Base-by-base conservation (phyloP, 345 rosid species). In the Excoecaria cochinchinensis region DNA sequence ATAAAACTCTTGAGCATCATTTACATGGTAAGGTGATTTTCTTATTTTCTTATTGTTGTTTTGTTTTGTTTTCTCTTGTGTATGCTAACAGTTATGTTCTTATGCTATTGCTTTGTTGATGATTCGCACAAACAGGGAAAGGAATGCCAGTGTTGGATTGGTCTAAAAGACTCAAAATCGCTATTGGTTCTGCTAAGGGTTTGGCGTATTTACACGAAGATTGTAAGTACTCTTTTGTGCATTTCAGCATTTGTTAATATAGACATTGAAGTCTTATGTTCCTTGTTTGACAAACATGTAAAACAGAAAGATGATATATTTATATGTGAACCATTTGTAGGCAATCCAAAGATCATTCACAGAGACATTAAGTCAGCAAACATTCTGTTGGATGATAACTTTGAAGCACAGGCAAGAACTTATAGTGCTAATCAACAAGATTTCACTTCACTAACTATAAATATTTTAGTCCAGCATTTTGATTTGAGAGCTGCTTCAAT, bases 201-300 rank as follows among this genome's bases (percentile, higher is more conserved):
- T 86, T 96, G 84, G 97, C 99, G 21, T 96, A 93, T 83, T 85
- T 96, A 70, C 98, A 96, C 47, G 99, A 96, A 87, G 99, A 93
- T 60, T 96, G 98, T 96, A 88, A 8, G 99, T 85, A 58, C 70
- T 64, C 55, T 62, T 79, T 46, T 42, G 68, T 57, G 24, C 51
- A 6, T 68, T 66, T 63, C 57, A n/a, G n/a, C 60, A 51, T 44
- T 21, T 19, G 36, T 44, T 47, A 6, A 31, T 13, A 24, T 67
- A 9, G 22, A 14, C 11, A 4, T 76, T 25, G 31, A 65, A 1
- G 1, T 69, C 7, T 52, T 17, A 56, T 9, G 14, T 24, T 19
- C 22, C 5, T 38, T 38, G 21, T 44, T 52, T 47, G 13, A 31
- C 51, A 36, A 44, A 39, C 74, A 57, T 71, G 10, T 56, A 14